These are phyloP conservation scores for Globisporangium polare DNA, from an alignment of 352 stramenopile genomes.

Conservation along the genomic window DNA sequence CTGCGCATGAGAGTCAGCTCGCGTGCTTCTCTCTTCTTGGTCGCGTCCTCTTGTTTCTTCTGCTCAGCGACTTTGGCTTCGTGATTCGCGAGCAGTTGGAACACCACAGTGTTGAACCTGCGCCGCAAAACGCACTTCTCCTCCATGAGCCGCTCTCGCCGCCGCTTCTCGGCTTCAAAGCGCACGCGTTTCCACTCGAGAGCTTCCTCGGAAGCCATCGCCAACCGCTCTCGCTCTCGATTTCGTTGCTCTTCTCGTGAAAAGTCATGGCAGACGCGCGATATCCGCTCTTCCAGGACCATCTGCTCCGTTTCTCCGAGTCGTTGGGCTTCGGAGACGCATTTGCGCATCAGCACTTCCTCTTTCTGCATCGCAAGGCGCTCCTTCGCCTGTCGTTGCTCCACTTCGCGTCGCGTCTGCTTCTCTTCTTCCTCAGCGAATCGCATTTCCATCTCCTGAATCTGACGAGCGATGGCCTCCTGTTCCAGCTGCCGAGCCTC, in stretches of 20 bases:
- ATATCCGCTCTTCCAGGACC: slow-evolving; percentile 7
- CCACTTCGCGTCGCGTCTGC: slow-evolving; percentile 1
- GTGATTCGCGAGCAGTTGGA: slow-evolving; percentile 22
- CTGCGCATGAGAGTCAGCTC: slow-evolving; percentile 40
- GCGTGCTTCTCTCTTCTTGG: slow-evolving; percentile 23
- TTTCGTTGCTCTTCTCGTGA: neutral
- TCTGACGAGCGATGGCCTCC: slow-evolving; percentile 19
- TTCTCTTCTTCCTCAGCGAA: slow-evolving; percentile 14
- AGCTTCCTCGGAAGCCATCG: slow-evolving; percentile 14
- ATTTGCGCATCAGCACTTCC: slow-evolving; percentile 4
- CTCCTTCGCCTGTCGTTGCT: slow-evolving; percentile 12
- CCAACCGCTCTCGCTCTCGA: neutral
- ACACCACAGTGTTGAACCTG: slow-evolving; percentile 22
- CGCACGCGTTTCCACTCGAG: slow-evolving; percentile 1
- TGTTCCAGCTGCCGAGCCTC: slow-evolving; percentile 24
- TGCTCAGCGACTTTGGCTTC: slow-evolving; percentile 9
- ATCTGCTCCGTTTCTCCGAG: neutral
- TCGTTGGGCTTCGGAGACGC: neutral
- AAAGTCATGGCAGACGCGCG: neutral
- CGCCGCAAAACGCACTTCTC: slow-evolving; percentile 21
- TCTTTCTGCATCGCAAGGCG: slow-evolving; percentile 19
- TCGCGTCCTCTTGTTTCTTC: slow-evolving; percentile 18
- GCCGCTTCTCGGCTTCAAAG: slow-evolving; percentile 5
- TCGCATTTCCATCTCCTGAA: slow-evolving; percentile 15
- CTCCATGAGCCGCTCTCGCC: slow-evolving; percentile 13